These are phyloP conservation scores for Prototheca cutis DNA, from an alignment of 163 green algal species.

Conservation along the genomic window DNA sequence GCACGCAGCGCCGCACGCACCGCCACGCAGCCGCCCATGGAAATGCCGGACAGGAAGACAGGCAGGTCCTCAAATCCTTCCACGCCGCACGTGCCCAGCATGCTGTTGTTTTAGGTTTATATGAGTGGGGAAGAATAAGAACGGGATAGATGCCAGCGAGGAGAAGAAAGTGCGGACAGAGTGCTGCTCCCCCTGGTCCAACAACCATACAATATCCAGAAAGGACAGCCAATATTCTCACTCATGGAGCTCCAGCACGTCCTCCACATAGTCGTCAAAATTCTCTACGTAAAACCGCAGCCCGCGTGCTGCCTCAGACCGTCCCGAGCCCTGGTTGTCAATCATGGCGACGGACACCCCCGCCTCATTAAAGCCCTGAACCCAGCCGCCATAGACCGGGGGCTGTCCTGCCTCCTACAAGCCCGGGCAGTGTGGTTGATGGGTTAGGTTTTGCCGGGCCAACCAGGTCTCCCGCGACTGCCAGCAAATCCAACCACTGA, in stretches of 20 bases:
- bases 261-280: slow-evolving; percentile 49
- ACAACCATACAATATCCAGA: too few relatives aligned
- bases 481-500: too few relatives aligned
- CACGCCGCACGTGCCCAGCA: not conserved
- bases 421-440: not conserved
- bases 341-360: slow-evolving; percentile 54
- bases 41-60: slow-evolving; percentile 48
- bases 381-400: slow-evolving; percentile 34
- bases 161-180: too few relatives aligned
- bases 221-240: too few relatives aligned
- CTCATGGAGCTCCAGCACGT: slow-evolving; percentile 44
- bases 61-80: slow-evolving; percentile 37
- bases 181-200: too few relatives aligned
- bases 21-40: slow-evolving; percentile 55
- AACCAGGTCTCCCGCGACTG: too few relatives aligned
- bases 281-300: slow-evolving; percentile 43
- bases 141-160: too few relatives aligned
- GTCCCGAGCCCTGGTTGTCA: slow-evolving; percentile 50
- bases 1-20: slow-evolving; percentile 28
- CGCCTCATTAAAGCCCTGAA: slow-evolving; percentile 48
- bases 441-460: too few relatives aligned
- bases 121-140: too few relatives aligned
- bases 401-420: not conserved
- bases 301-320: slow-evolving; percentile 32
- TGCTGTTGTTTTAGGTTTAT: too few relatives aligned